Evolutionary conservation across 2,329 filamentous ascomycete species (phyloP), one percentile per base, ranked within the genome.

Genomic region (Didymella lethalis): DNA sequence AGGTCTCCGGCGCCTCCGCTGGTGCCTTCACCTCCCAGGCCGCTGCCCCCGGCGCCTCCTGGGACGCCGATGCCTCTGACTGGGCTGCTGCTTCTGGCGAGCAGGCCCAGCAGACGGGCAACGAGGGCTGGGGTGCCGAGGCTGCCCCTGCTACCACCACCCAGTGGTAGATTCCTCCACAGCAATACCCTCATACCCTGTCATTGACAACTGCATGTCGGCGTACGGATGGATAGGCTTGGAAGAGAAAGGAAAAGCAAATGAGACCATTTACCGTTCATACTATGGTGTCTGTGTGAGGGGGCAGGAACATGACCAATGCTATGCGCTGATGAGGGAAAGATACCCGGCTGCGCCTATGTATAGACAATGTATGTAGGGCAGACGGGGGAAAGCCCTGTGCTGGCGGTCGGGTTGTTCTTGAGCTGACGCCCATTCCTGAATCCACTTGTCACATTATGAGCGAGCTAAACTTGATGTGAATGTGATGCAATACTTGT

Each of bases 251-350:
- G 65, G 66, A 69, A 67, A 67, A 60, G 57, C 52, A 64, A 68
- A 70, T 69, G 64, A 63, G 59, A 69, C 61, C 64, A 68, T 64
- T 64, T 63, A 52, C 41, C 41, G 40, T 59, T 59, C 47, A 54
- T 41, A 47, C 41, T 45, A 18, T 44, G 34, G 32, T 51, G 47
- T 59, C 23, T 55, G 51, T 52, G 45, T 32, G 36, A 34, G 44
- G 51, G 48, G 44, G 48, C 60, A 62, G 70, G 73, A 68, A 74
- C 65, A 68, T 68, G 66, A 74, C 75, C 72, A 68, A 72, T 71
- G 72, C 70, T 84, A 81, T 84, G 89, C 88, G 90, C 93, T 97
- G 85, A 97, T 90, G 93, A 97, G 93, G 94, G 94, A 98, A 98
- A 98, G 94, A 98, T 93, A 97, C 68, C 90, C 92, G 86, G 78